Evolutionary conservation across 2,329 filamentous ascomycete species (phyloP).

Genomic region (Grosmannia serpens): DNA sequence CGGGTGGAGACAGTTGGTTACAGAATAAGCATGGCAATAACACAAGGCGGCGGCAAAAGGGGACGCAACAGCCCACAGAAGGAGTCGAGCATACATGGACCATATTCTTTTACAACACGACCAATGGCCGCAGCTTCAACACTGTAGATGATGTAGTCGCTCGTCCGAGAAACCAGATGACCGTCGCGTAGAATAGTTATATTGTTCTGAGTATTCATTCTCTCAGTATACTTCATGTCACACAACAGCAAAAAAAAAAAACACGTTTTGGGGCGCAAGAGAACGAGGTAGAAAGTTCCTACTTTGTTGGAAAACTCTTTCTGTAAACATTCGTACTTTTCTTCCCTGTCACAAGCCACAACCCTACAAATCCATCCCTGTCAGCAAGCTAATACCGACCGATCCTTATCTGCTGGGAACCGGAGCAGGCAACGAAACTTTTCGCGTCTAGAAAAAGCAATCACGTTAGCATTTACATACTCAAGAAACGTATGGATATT

Average conservation of each 20-base stretch:
- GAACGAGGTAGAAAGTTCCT: conserved; percentile 27
- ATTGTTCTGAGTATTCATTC: conserved; percentile 49
- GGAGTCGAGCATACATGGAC: conserved; percentile 61
- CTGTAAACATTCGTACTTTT: conserved; percentile 71
- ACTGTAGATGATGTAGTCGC: conserved; percentile 98
- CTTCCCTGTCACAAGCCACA: conserved; percentile 85
- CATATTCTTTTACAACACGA: conserved; percentile 75
- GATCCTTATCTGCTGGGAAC: neutral
- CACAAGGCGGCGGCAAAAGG: neutral
- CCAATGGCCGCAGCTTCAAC: conserved; percentile 91
- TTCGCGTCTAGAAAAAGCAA: neutral
- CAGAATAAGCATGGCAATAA: neutral
- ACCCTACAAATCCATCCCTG: conserved; percentile 46
- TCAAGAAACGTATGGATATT: neutral
- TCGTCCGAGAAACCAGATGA: conserved; percentile 86
- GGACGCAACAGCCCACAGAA: neutral
- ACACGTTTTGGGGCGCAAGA: neutral
- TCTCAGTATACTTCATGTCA: conserved; percentile 35
- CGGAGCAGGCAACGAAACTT: conserved; percentile 6
- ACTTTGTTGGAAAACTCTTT: conserved; percentile 80
- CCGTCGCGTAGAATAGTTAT: conserved; percentile 89
- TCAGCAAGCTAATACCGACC: conserved; percentile 4
- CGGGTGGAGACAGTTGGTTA: neutral
- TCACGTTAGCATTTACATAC: neutral
- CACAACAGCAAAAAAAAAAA: conserved; percentile 17